Conservation (phyloP, 768 basidiomycete species). For the Pulveroboletus sp. region DNA sequence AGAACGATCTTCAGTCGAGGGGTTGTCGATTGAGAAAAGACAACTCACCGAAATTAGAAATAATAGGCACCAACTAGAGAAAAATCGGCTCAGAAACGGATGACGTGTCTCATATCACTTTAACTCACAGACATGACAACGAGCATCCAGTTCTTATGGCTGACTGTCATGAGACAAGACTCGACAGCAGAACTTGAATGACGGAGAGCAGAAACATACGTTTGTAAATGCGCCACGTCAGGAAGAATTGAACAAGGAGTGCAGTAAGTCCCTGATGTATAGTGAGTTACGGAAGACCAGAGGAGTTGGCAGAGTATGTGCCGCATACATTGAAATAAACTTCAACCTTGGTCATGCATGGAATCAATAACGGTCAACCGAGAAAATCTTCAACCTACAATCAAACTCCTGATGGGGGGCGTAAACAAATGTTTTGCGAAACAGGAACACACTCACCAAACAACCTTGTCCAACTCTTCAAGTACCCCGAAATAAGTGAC, state of each 20-base stretch:
- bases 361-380: slow-evolving; percentile 4
- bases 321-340: slow-evolving; percentile 45
- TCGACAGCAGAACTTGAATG: background rate
- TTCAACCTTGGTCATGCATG: slow-evolving; percentile 36
- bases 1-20: slow-evolving; percentile 3
- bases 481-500: slow-evolving; percentile 39
- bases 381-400: slow-evolving; percentile 12
- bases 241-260: slow-evolving; percentile 54
- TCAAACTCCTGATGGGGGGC: slow-evolving; percentile 17
- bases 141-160: slow-evolving; percentile 42
- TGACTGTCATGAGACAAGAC: slow-evolving; percentile 36
- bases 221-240: slow-evolving; percentile 47
- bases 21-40: background rate
- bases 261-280: slow-evolving; percentile 37
- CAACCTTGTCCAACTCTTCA: slow-evolving; percentile 28
- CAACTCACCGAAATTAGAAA: slow-evolving; percentile 37
- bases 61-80: slow-evolving; percentile 28
- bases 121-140: slow-evolving; percentile 29
- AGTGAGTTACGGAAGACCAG: background rate
- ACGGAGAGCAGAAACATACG: slow-evolving; percentile 30
- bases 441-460: slow-evolving; percentile 38
- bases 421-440: background rate
- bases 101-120: background rate
- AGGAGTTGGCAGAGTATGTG: background rate
- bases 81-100: background rate